Evolutionary conservation across 1,284 basidiomycete species (phyloP).

Genomic region (Athelia sp.): DNA sequence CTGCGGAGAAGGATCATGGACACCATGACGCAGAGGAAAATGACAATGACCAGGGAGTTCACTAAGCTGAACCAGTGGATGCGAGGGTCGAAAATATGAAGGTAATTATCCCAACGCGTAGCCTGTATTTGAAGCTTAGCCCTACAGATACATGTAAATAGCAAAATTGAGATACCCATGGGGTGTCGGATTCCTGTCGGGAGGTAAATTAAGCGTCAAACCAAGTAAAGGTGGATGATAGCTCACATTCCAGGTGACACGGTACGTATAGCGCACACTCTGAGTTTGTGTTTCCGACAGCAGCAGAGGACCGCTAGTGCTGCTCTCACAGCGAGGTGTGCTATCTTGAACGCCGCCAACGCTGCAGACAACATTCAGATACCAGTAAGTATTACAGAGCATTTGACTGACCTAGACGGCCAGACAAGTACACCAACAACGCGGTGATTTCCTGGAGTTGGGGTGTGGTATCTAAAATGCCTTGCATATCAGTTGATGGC

Average conservation of each 20-base stretch:
- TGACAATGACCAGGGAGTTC: slow-evolving; percentile 88
- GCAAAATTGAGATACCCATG: slow-evolving; percentile 55
- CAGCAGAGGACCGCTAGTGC: slow-evolving; percentile 43
- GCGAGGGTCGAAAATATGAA: slow-evolving; percentile 74
- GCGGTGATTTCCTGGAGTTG: slow-evolving; percentile 64
- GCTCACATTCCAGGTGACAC: slow-evolving; percentile 80
- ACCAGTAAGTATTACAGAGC: background rate
- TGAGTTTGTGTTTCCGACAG: slow-evolving; percentile 63
- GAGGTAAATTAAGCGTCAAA: background rate
- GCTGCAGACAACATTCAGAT: slow-evolving; percentile 28
- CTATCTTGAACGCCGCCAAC: slow-evolving; percentile 53
- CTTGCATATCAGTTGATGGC: too few species aligned
- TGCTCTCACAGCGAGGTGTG: slow-evolving; percentile 36
- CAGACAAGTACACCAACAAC: slow-evolving; percentile 92
- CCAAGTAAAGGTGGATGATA: slow-evolving; percentile 1
- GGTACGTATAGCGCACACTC: slow-evolving; percentile 85
- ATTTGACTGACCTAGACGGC: slow-evolving; percentile 62
- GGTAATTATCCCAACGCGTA: slow-evolving; percentile 94
- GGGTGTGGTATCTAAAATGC: slow-evolving; percentile 68
- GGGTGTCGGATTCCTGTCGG: slow-evolving; percentile 71
- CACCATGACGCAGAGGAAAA: slow-evolving; percentile 93
- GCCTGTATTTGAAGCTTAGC: slow-evolving; percentile 45
- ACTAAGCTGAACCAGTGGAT: slow-evolving; percentile 93
- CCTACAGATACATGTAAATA: slow-evolving; percentile 2
- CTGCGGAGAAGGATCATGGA: slow-evolving; percentile 86